Conservation (phyloP, 495 filamentous ascomycete genomes). For the Daldinia caldariorum region DNA sequence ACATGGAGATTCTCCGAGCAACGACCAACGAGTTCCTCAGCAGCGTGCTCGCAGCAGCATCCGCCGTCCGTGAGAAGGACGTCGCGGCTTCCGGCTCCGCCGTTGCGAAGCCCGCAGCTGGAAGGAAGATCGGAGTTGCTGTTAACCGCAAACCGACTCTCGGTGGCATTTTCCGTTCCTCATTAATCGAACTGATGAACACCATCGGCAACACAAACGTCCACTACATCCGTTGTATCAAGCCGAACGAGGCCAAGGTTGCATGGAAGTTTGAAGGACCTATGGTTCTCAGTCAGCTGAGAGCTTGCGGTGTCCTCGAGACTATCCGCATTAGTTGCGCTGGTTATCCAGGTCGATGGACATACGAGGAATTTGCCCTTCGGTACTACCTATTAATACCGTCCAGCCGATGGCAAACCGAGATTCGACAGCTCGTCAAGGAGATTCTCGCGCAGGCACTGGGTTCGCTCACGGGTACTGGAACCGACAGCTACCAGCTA, state of each 20-base stretch:
- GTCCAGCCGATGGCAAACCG: conserved; percentile 88
- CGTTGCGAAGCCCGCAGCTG: conserved; percentile 73
- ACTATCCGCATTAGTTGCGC: conserved; percentile 98
- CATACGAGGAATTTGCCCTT: conserved; percentile 97
- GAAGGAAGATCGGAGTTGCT: conserved; percentile 86
- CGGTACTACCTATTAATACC: conserved; percentile 99
- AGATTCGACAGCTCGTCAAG: conserved; percentile 92
- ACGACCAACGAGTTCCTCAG: conserved; percentile 88
- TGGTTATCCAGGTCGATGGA: conserved; percentile 98
- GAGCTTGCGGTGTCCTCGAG: conserved; percentile 98
- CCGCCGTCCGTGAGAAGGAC: conserved; percentile 90
- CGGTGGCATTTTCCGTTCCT: conserved; percentile 98
- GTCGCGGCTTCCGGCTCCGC: conserved; percentile 71
- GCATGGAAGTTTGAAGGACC: conserved; percentile 99
- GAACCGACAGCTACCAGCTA: conserved; percentile 93
- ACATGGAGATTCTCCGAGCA: conserved; percentile 87
- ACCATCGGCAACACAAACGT: conserved; percentile 98
- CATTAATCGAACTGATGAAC: conserved; percentile 95
- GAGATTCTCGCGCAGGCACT: conserved; percentile 91
- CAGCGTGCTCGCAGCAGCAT: conserved; percentile 85
- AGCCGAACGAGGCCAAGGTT: conserved; percentile 96
- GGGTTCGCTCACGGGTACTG: conserved; percentile 76
- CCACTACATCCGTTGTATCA: conserved; percentile 99
- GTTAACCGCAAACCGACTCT: conserved; percentile 96
- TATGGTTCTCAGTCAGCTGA: conserved; percentile 97